These are phyloP conservation scores for Sarocladium brachiariae DNA, from an alignment of 2,329 filamentous ascomycete species.

Conservation along the genomic window DNA sequence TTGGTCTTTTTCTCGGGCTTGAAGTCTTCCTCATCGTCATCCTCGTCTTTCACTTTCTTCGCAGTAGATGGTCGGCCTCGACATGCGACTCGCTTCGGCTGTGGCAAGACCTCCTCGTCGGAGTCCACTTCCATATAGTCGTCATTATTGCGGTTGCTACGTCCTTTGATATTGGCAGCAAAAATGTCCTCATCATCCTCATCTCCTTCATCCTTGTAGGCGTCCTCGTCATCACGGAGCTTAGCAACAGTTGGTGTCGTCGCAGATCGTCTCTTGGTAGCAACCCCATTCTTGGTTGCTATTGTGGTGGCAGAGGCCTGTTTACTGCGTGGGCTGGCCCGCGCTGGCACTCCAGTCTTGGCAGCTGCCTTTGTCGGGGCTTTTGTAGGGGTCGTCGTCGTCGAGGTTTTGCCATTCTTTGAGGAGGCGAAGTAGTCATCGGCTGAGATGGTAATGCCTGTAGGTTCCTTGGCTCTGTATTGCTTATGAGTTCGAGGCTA, in stretches of 20 bases:
- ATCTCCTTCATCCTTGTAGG: conserved; percentile 60
- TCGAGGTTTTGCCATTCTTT: conserved; percentile 33
- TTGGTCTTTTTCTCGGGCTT: conserved; percentile 16
- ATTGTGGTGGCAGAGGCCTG: conserved; percentile 24
- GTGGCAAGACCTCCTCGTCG: conserved; percentile 60
- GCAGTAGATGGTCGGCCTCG: conserved; percentile 25
- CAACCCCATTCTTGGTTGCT: conserved; percentile 21
- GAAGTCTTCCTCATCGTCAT: conserved; percentile 22
- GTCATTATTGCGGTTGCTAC: conserved; percentile 63
- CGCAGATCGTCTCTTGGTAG: conserved; percentile 35
- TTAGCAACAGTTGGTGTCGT: conserved; percentile 23
- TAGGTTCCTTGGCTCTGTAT: conserved; percentile 33
- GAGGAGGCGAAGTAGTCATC: conserved; percentile 50
- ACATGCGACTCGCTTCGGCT: conserved; percentile 50
- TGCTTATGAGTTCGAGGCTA: conserved; percentile 12
- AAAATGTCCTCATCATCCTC: conserved; percentile 76
- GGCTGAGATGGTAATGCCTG: conserved; percentile 46
- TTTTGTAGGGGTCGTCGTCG: conserved; percentile 34
- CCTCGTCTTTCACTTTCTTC: conserved; percentile 14
- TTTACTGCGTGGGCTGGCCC: conserved; percentile 47
- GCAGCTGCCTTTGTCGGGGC: conserved; percentile 28
- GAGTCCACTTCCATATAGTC: conserved; percentile 69
- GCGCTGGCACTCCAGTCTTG: conserved; percentile 37
- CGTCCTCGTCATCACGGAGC: conserved; percentile 47
- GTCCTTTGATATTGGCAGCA: conserved; percentile 60